Evolutionary conservation across 2,329 filamentous ascomycete genomes (phyloP).

Genomic region (Cladosporium colombiae): DNA sequence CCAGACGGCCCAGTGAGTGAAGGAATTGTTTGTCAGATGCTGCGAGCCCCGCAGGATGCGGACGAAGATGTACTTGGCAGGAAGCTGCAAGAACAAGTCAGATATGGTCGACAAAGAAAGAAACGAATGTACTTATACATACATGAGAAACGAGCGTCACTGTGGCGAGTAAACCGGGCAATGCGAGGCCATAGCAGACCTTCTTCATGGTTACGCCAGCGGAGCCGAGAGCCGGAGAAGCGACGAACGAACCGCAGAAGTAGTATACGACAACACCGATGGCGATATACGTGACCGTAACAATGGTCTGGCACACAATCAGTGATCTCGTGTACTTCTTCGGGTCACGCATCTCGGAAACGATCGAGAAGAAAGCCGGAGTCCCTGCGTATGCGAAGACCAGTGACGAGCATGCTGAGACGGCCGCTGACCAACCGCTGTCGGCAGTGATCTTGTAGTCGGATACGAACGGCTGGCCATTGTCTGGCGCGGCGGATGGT

Average conservation of each 20-base stretch:
- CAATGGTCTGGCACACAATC: constrained; percentile 32
- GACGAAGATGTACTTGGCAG: constrained; percentile 34
- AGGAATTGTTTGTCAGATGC: constrained; percentile 27
- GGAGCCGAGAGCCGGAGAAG: constrained; percentile 51
- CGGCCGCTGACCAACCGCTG: too few relatives aligned
- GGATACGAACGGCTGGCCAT: too few relatives aligned
- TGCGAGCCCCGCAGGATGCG: constrained; percentile 30
- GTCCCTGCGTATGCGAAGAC: constrained; percentile 43
- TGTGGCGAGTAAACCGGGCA: constrained; percentile 31
- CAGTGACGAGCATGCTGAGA: too few relatives aligned
- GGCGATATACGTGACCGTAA: constrained; percentile 37
- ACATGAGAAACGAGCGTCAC: constrained; percentile 14
- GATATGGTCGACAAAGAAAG: constrained; percentile 21
- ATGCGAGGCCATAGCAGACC: constrained; percentile 45
- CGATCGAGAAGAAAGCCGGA: constrained; percentile 42
- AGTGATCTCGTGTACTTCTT: constrained; percentile 38
- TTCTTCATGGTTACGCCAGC: constrained; percentile 48
- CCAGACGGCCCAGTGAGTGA: constrained; percentile 24
- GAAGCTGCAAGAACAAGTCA: constrained; percentile 12
- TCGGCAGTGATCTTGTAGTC: too few relatives aligned
- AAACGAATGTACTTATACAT: not conserved
- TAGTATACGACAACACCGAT: constrained; percentile 49
- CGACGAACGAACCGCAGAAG: constrained; percentile 50
- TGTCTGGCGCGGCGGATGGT: too few relatives aligned
- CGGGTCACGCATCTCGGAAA: constrained; percentile 43